A percentile compares a stretch with the other conserved stretches of the same genome.
Conservation (phyloP, 1,139 yeast species). For the Yamadazyma mexicana region DNA sequence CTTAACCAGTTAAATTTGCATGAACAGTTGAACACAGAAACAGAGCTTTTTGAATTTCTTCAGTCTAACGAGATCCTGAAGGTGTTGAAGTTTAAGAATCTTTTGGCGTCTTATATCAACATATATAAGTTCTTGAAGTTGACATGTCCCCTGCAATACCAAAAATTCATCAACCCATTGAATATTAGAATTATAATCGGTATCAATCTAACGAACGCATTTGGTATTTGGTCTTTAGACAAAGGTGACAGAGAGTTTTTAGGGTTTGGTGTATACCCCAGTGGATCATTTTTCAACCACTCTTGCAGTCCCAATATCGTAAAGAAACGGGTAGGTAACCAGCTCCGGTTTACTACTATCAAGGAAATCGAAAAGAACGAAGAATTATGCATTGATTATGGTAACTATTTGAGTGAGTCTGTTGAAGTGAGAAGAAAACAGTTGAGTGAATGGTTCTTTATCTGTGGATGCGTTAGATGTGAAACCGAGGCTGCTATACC, state of each 20-base stretch:
- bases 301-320: constrained; percentile 56
- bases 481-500: constrained; percentile 20
- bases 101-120: constrained; percentile 50
- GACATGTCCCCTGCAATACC: constrained; percentile 39
- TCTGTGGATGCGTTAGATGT: constrained; percentile 57
- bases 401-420: constrained; percentile 47
- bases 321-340: constrained; percentile 23
- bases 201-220: constrained; percentile 68
- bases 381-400: constrained; percentile 65
- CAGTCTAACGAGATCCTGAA: constrained; percentile 60
- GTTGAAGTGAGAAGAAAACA: constrained; percentile 43
- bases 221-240: constrained; percentile 65
- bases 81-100: constrained; percentile 47
- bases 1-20: constrained; percentile 11
- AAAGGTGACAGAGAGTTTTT: constrained; percentile 56
- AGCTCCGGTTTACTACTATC: constrained; percentile 25
- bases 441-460: constrained; percentile 61
- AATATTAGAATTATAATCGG: constrained; percentile 55
- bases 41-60: constrained; percentile 39
- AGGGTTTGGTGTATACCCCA: constrained; percentile 67
- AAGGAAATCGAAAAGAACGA: constrained; percentile 39
- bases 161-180: constrained; percentile 37
- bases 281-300: constrained; percentile 72
- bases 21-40: constrained; percentile 20
- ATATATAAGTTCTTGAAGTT: constrained; percentile 52